Evolutionary conservation across 2,329 filamentous ascomycete species (phyloP).

Genomic region (Claviceps lovelessii): DNA sequence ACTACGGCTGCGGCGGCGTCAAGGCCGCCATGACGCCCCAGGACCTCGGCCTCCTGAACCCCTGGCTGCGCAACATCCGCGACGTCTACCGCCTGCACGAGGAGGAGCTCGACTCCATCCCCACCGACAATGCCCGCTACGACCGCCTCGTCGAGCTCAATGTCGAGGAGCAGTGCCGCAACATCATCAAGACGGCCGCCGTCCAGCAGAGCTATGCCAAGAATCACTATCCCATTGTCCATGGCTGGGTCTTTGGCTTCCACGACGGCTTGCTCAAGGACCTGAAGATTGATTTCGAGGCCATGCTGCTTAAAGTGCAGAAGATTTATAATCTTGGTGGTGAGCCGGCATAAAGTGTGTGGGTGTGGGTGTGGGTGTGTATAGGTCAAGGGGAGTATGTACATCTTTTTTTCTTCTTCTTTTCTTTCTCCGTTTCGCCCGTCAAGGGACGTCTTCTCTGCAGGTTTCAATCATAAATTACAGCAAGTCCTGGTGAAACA

Average conservation of each 20-base stretch:
- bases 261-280: conserved; percentile 52
- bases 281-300: conserved; percentile 46
- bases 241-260: conserved; percentile 62
- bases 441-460: no score
- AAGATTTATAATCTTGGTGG: conserved; percentile 48
- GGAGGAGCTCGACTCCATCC: conserved; percentile 50
- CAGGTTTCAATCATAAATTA: no score
- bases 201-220: conserved; percentile 57
- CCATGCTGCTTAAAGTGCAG: conserved; percentile 40
- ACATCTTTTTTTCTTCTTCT: not conserved
- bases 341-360: no score
- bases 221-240: conserved; percentile 53
- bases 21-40: conserved; percentile 60
- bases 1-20: conserved; percentile 66
- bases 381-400: not conserved
- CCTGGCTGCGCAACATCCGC: conserved; percentile 60
- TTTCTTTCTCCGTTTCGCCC: no score
- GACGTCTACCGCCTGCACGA: conserved; percentile 62
- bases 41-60: conserved; percentile 57
- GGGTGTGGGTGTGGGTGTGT: no score
- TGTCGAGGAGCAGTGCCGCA: conserved; percentile 62
- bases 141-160: conserved; percentile 71
- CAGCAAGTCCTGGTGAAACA: no score
- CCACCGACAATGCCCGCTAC: conserved; percentile 45
- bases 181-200: conserved; percentile 63